Percentiles rank a stretch among this genome's conserved stretches.
Evolutionary conservation across 306 rosid species (phyloP).

Genomic region (Hylodesmum podocarpum): DNA sequence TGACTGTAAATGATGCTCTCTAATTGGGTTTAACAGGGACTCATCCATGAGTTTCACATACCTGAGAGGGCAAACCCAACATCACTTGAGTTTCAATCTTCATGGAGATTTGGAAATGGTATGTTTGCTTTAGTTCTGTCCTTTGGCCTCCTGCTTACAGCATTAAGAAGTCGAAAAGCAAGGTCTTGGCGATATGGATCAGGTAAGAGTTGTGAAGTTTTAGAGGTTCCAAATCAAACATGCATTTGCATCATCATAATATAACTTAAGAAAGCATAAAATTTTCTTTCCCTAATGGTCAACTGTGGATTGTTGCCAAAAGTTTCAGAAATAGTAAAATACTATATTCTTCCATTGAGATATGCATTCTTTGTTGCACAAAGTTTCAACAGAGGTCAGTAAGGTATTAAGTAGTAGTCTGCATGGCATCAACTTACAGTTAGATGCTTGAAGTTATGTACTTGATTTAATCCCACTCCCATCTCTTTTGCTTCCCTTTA

Average conservation of each 20-base stretch:
- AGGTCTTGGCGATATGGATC: conserved; percentile 80
- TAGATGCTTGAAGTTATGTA: not conserved
- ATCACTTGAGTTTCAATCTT: conserved; percentile 58
- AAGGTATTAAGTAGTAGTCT: not conserved
- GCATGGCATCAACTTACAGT: not conserved
- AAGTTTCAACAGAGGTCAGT: not conserved
- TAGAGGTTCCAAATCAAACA: not conserved
- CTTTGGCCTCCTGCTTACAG: conserved; percentile 73
- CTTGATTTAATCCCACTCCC: not conserved
- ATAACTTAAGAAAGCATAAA: not conserved
- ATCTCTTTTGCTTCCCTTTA: not conserved
- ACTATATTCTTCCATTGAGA: not conserved
- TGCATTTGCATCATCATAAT: conserved; percentile 2
- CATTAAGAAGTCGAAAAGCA: conserved; percentile 74
- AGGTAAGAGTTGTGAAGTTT: conserved; percentile 44
- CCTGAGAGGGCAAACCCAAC: conserved; percentile 61
- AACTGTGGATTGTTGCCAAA: not conserved
- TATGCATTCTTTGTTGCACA: not conserved
- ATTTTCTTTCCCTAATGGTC: not conserved
- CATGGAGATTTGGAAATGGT: conserved; percentile 90
- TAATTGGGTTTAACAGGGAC: conserved; percentile 55
- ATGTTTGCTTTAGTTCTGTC: conserved; percentile 81
- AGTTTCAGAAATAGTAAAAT: conserved; percentile 1
- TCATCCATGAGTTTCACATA: conserved; percentile 54
- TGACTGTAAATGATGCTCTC: conserved; percentile 2